phyloP scores from a whole-genome alignment of 2,329 filamentous ascomycete genomes.

The Pseudocercospora ulei region DNA sequence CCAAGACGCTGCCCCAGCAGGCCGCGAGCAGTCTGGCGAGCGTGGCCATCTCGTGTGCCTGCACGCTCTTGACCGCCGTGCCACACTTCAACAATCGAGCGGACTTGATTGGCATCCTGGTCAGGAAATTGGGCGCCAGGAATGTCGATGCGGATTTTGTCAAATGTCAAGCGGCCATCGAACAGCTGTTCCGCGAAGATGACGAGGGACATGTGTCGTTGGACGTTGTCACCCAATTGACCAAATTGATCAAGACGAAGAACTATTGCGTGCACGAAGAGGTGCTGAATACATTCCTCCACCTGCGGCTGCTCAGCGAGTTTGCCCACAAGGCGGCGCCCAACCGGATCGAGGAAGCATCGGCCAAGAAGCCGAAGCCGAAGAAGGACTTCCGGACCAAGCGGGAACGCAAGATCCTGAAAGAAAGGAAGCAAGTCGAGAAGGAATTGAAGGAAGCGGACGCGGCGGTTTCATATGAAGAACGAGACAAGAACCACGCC shows the following conservation, averaged over 20 bases:
- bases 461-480: conserved; percentile 81
- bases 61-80: conserved; percentile 66
- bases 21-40: conserved; percentile 46
- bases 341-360: conserved; percentile 59
- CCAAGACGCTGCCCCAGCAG: conserved; percentile 36
- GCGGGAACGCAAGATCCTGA: conserved; percentile 67
- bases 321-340: conserved; percentile 75
- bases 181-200: conserved; percentile 73
- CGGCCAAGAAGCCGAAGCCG: conserved; percentile 53
- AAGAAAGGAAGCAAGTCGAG: conserved; percentile 76
- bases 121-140: conserved; percentile 68
- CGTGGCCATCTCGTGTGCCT: conserved; percentile 77
- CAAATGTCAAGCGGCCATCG: conserved; percentile 67
- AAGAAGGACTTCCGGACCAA: conserved; percentile 86
- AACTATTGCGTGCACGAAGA: conserved; percentile 75
- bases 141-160: conserved; percentile 63
- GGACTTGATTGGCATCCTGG: conserved; percentile 77
- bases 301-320: conserved; percentile 77
- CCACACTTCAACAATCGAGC: conserved; percentile 95
- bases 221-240: conserved; percentile 72
- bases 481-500: conserved; percentile 84
- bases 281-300: conserved; percentile 81
- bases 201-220: conserved; percentile 82
- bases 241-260: conserved; percentile 89
- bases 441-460: conserved; percentile 92